Conservation (phyloP, 2,329 filamentous ascomycete species). For the Venturia asperata region DNA sequence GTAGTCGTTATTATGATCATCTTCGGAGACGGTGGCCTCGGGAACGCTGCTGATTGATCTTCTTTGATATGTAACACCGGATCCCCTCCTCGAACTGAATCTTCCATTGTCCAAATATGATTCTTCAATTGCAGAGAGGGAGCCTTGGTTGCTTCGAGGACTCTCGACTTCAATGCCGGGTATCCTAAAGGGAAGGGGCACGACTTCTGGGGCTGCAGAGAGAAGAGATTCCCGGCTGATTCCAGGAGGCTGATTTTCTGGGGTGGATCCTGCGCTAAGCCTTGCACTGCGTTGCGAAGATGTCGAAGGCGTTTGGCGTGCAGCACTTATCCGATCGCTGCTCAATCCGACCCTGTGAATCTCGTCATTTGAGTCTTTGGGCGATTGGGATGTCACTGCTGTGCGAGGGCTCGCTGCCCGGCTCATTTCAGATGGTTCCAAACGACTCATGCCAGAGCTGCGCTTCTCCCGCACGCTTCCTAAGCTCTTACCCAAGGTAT, state of each 20-base stretch:
- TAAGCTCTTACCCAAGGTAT: slow-evolving; percentile 30
- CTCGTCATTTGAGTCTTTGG: background rate
- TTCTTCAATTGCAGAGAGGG: slow-evolving; percentile 51
- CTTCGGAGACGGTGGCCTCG: slow-evolving; percentile 28
- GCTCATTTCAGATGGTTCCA: slow-evolving; percentile 51
- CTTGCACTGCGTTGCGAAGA: background rate
- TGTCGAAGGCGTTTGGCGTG: background rate
- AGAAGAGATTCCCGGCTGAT: background rate
- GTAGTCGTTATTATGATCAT: slow-evolving; percentile 31
- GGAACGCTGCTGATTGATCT: background rate
- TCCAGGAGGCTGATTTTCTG: background rate
- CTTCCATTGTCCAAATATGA: slow-evolving; percentile 25
- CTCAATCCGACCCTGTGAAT: background rate
- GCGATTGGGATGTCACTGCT: background rate
- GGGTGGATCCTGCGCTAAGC: background rate
- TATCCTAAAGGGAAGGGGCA: slow-evolving; percentile 60
- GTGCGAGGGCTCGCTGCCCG: background rate
- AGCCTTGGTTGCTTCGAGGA: slow-evolving; percentile 42
- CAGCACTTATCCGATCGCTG: background rate
- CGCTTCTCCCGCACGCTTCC: slow-evolving; percentile 31
- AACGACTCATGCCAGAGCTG: slow-evolving; percentile 39
- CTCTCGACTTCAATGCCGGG: slow-evolving; percentile 40
- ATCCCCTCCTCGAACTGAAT: slow-evolving; percentile 23
- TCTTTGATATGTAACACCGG: slow-evolving; percentile 18
- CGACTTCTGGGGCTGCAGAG: slow-evolving; percentile 46